Percentiles rank a stretch among this genome's conserved stretches.
Conservation (phyloP, 2,329 filamentous ascomycete genomes). For the Triangularia setosa region DNA sequence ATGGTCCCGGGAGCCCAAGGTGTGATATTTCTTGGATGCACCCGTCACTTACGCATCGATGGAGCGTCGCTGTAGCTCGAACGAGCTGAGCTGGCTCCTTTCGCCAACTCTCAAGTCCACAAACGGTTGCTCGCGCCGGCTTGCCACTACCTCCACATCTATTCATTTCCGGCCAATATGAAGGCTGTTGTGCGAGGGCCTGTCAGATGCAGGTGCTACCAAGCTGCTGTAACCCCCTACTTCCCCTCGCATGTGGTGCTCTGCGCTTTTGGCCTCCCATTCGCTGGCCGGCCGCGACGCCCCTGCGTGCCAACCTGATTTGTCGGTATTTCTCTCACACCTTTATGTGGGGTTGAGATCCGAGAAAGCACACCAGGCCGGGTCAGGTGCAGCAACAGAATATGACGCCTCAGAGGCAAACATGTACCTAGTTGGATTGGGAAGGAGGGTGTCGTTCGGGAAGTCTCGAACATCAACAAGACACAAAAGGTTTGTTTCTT, state of each 20-base stretch:
- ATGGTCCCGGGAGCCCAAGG: not conserved
- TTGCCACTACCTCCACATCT: not conserved
- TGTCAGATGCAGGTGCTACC: slow-evolving; percentile 5
- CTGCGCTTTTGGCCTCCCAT: not conserved
- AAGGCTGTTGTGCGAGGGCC: slow-evolving; percentile 1
- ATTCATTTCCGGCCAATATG: not conserved
- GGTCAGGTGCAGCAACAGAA: not conserved
- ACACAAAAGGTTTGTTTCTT: not conserved
- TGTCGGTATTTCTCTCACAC: not conserved
- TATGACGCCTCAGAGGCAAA: not conserved
- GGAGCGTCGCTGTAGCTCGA: not conserved
- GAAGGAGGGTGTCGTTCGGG: not conserved
- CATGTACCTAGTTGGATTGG: not conserved
- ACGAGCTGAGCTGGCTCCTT: not conserved
- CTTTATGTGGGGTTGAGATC: not conserved
- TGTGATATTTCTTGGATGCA: not conserved
- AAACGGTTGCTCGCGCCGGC: not conserved
- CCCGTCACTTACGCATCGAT: not conserved
- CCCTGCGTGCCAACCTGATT: not conserved
- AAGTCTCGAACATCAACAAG: not conserved
- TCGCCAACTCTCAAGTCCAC: not conserved
- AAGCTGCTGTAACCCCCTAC: not conserved
- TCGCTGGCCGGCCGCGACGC: not conserved
- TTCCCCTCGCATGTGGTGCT: not conserved
- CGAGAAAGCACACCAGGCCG: not conserved